Evolutionary conservation across 495 filamentous ascomycete genomes (phyloP).

Genomic region (Xylaria venustula): DNA sequence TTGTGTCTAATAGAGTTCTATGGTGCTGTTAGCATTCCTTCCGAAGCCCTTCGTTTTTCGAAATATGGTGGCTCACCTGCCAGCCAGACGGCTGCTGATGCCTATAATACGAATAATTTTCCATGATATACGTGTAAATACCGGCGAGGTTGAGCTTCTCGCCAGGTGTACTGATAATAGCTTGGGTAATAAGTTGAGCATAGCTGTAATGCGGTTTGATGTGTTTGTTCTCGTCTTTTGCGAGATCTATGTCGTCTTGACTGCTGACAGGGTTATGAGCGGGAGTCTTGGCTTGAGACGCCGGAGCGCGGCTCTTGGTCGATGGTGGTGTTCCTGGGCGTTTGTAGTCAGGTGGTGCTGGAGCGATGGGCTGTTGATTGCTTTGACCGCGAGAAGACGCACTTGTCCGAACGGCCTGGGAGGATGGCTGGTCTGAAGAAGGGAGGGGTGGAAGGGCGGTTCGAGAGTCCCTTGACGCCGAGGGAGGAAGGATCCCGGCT

Average conservation of each 20-base stretch:
- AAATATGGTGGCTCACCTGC: slow-evolving; percentile 62
- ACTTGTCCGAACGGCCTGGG: slow-evolving; percentile 20
- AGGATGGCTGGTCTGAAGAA: slow-evolving; percentile 41
- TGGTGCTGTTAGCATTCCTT: background rate
- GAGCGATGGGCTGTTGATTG: slow-evolving; percentile 59
- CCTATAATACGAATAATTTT: slow-evolving; percentile 86
- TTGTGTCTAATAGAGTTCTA: slow-evolving; percentile 97
- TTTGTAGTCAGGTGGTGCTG: slow-evolving; percentile 66
- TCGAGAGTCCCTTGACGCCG: slow-evolving; percentile 30
- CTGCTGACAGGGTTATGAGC: slow-evolving; percentile 45
- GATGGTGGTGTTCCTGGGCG: slow-evolving; percentile 68
- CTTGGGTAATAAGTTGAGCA: slow-evolving; percentile 94
- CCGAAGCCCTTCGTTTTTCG: background rate
- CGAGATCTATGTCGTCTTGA: slow-evolving; percentile 70
- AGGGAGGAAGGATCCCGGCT: slow-evolving; percentile 38
- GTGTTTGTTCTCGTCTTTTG: slow-evolving; percentile 75
- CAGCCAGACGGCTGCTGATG: slow-evolving; percentile 72
- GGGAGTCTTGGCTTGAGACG: slow-evolving; percentile 42
- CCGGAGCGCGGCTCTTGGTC: slow-evolving; percentile 31
- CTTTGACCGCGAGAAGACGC: slow-evolving; percentile 24
- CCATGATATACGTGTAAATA: slow-evolving; percentile 90
- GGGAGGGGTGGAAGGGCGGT: slow-evolving; percentile 45
- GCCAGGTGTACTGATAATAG: slow-evolving; percentile 79
- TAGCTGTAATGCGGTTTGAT: slow-evolving; percentile 95
- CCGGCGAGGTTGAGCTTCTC: slow-evolving; percentile 83